Percentiles rank a stretch among this genome's conserved stretches.
phyloP scores from a whole-genome alignment of 2,329 filamentous ascomycete species.

The Talaromyces sp. region DNA sequence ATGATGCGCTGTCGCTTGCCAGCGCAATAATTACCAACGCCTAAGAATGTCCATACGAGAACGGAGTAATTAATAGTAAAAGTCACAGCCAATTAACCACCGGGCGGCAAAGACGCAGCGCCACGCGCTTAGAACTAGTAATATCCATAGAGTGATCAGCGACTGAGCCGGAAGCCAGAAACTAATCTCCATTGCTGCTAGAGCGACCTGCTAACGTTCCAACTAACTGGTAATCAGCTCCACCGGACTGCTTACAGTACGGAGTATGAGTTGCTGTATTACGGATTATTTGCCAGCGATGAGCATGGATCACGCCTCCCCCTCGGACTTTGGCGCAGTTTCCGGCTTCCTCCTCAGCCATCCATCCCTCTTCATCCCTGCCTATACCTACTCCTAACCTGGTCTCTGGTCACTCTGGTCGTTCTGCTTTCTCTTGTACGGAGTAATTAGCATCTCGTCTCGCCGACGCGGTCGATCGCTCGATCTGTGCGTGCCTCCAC shows the following conservation, averaged over 20 bases:
- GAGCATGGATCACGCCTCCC: background rate
- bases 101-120: background rate
- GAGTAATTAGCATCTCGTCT: background rate
- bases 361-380: background rate
- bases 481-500: background rate
- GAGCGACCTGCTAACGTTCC: no score
- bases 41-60: background rate
- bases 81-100: background rate
- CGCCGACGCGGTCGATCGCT: background rate
- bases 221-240: background rate
- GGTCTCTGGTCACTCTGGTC: background rate
- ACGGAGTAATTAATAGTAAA: no score
- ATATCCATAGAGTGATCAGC: background rate
- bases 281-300: no score
- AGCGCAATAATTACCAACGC: background rate
- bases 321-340: background rate
- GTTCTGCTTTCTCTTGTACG: background rate
- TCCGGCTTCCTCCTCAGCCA: background rate
- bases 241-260: background rate
- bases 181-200: background rate
- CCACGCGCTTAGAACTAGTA: background rate
- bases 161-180: background rate
- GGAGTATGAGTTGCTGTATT: no score
- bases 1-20: background rate
- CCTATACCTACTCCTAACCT: background rate